Evolutionary conservation across 2,329 filamentous ascomycete genomes (phyloP), one percentile per base, ranked within the genome.

Genomic region (Daldinia eschscholtzii): DNA sequence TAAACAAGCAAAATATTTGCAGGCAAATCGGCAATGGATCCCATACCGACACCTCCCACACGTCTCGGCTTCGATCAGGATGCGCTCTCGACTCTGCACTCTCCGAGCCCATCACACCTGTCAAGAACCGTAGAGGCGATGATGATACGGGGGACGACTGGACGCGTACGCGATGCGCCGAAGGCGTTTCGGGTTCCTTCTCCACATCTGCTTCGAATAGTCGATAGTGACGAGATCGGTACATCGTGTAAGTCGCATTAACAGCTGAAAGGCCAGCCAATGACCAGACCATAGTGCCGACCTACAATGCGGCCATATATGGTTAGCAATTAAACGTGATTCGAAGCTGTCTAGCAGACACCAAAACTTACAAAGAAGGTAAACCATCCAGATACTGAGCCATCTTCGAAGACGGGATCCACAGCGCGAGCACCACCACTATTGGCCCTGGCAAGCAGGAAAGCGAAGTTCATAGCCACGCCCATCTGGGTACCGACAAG

Each of bases 41-140:
- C 96, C 96, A 99, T 6, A 98, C 87, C 1, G 91, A 88, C 57
- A 99, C 82, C 80, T 99, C 94, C 96, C 96, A 99, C 9, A 99
- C 96, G 79, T 99, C 94, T 10, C 91, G 88, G 28, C 88, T 87
- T 64, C 90, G 89, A 77, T 96, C 91, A 0, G 95, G 93, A 80
- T 98, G 92, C 30, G 93, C 92, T 77, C 94, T 89, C 28, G 92
- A 90, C 72, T 94, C 89, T n/a, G 94, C 93, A 23, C 89, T 91
- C 39, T 91, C 89, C 28, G 87, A 82, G 1, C 89, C 85, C 37
- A 97, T 81, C 50, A 93, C 83, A 70, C 87, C 89, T 30, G 90
- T 87, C 41, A 98, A 80, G 64, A 93, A 91, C 61, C 90, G 89
- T 42, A 98, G 78, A 0, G 96, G 95, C 0, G 94, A 96, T 0